Evolutionary conservation across 106 monocot species (phyloP), one percentile per base, ranked within the genome.

Genomic region (Dendrobium officinale): DNA sequence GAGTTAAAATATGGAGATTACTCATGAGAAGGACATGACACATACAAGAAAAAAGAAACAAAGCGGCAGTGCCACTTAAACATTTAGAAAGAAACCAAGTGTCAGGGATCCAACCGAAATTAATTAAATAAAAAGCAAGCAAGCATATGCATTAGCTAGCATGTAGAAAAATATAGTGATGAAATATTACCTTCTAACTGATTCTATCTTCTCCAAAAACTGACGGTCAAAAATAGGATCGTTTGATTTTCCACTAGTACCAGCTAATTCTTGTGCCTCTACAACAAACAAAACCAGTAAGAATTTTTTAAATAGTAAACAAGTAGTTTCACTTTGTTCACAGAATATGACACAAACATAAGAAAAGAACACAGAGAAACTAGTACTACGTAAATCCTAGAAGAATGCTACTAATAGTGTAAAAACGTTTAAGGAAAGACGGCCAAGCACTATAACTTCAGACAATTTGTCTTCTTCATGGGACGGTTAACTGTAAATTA

Each of bases 181-280:
- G 72, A 40, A 13, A 72, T 10, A 31, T 72, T 72, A 72, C 72
- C 72, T 72, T 72, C 72, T 72, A 72, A 72, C 72, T 11, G 72
- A 72, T 72, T 72, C 72, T 33, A 72, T 2, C 72, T 72, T 72
- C 72, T 72, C 72, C 37, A 72, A 72, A 72, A 72, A 72, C 27
- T 72, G 72, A 5, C 33, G 37, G 37, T 72, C 72, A 1, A 72
- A 40, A 26, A 13, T 16, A 72, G 72, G 40, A 37, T 15, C 37
- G 2, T 72, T 72, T 72, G 37, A 72, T 37, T 72, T 72, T 15
- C 70, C 33, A 37, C 27, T 33, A 33, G 37, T 72, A 4, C 72
- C 37, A 16, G 27, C 16, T 72, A 72, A 16, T 33, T 72, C 37
- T 15, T 22, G 72, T 72, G 66, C 66, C 4, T n/a, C 20, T 72